A percentile compares a stretch with the other conserved stretches of the same genome.
Conservation (phyloP, 2,329 filamentous ascomycete species). For the Xylariaceae sp. region DNA sequence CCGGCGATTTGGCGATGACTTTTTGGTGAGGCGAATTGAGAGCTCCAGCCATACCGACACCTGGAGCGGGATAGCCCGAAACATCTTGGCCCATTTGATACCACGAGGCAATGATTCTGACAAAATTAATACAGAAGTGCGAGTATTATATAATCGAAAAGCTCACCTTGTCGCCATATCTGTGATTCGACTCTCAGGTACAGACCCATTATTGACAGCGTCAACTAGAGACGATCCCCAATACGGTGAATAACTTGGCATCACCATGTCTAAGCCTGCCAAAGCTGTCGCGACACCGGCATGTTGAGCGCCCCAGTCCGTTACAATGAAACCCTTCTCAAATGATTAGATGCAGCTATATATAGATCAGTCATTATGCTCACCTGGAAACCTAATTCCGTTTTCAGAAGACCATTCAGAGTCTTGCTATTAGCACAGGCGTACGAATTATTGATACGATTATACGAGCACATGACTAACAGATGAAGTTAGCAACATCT, state of each 20-base stretch:
- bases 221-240: slow-evolving; percentile 53
- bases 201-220: slow-evolving; percentile 57
- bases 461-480: slow-evolving; percentile 59
- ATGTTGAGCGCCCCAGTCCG: slow-evolving; percentile 66
- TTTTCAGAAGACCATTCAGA: slow-evolving; percentile 64
- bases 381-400: slow-evolving; percentile 53
- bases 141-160: background rate
- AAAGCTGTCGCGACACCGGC: slow-evolving; percentile 57
- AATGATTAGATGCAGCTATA: slow-evolving; percentile 25
- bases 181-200: slow-evolving; percentile 51
- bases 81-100: slow-evolving; percentile 52
- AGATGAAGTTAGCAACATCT: background rate
- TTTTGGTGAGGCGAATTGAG: slow-evolving; percentile 45
- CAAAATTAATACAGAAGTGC: slow-evolving; percentile 5
- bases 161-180: slow-evolving; percentile 53
- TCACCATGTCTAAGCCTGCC: slow-evolving; percentile 68
- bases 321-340: slow-evolving; percentile 60
- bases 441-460: slow-evolving; percentile 69
- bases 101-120: slow-evolving; percentile 49
- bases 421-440: slow-evolving; percentile 66
- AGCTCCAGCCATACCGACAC: slow-evolving; percentile 47
- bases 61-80: slow-evolving; percentile 38
- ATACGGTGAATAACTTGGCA: slow-evolving; percentile 47
- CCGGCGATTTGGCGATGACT: slow-evolving; percentile 51
- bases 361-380: slow-evolving; percentile 25